A percentile compares a stretch with the other conserved stretches of the same genome.
phyloP scores from a whole-genome alignment of 352 stramenopile genomes.

The Blastocystis sp. region DNA sequence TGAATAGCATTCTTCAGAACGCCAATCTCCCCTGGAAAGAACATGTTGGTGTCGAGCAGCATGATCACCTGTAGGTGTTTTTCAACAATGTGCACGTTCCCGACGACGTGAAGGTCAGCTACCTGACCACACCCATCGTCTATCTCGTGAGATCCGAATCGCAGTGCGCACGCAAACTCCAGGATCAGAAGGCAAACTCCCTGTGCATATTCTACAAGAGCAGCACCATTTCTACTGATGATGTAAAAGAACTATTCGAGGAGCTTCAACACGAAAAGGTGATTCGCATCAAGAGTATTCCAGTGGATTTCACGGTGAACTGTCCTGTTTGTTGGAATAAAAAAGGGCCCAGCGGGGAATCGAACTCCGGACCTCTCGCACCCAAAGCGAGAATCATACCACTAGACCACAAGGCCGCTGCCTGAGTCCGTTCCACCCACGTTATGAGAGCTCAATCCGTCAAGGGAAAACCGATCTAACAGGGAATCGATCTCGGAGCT shows the following conservation, averaged over 20 bases:
- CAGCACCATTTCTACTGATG: background rate
- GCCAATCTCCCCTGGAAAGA: conserved; percentile 20
- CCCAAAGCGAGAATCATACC: conserved; percentile 57
- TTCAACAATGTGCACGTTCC: conserved; percentile 22
- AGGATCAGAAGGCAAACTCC: background rate
- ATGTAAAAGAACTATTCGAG: background rate
- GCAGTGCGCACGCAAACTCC: background rate
- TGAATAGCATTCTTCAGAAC: background rate
- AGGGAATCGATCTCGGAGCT: too few relatives aligned
- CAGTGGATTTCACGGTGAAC: background rate
- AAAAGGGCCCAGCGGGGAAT: conserved; percentile 55
- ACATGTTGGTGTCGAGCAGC: background rate
- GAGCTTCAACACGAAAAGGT: background rate
- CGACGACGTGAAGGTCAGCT: conserved; percentile 9
- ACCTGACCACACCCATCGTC: background rate
- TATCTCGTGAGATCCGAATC: background rate
- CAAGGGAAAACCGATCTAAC: too few relatives aligned
- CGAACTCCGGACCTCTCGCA: conserved; percentile 56
- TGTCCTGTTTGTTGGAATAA: background rate
- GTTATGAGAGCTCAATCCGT: too few relatives aligned
- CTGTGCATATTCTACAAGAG: background rate
- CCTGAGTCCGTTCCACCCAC: background rate
- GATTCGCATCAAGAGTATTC: background rate
- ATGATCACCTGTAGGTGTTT: background rate
- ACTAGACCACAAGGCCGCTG: conserved; percentile 54